phyloP scores from a whole-genome alignment of 805 yeast species.

The Nakazawaea wyomingensis region DNA sequence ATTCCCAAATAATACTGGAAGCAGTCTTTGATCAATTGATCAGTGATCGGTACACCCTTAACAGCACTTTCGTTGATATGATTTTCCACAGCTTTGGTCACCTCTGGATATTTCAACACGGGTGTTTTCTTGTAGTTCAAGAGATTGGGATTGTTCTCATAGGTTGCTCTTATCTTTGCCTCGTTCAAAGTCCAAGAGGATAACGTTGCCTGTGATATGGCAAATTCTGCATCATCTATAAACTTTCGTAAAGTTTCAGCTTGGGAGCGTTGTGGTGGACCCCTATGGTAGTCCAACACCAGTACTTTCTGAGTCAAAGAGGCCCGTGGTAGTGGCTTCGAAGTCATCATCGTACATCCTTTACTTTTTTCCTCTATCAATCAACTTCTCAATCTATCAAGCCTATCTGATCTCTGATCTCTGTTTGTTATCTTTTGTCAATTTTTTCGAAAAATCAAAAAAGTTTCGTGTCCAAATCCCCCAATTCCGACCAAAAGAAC shows the following conservation, averaged over 20 bases:
- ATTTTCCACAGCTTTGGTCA: conserved; percentile 26
- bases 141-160: conserved; percentile 21
- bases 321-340: conserved; percentile 22
- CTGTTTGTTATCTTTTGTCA: too few relatives aligned
- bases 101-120: conserved; percentile 28
- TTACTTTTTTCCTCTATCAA: not conserved
- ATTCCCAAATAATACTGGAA: conserved; percentile 14
- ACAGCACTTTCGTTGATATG: conserved; percentile 17
- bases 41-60: conserved; percentile 20
- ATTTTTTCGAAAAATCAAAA: too few relatives aligned
- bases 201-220: conserved; percentile 31
- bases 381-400: not conserved
- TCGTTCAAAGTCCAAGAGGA: conserved; percentile 29
- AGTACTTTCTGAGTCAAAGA: conserved; percentile 26
- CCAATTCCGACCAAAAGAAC: too few relatives aligned
- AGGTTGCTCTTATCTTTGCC: conserved; percentile 19
- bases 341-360: conserved; percentile 1
- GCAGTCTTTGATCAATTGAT: conserved; percentile 20
- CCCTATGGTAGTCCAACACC: conserved; percentile 27
- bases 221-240: conserved; percentile 18
- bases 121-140: conserved; percentile 26
- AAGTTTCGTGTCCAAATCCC: not conserved
- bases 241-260: conserved; percentile 23
- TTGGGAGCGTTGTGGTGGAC: conserved; percentile 26
- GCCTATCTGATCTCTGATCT: too few relatives aligned